Conservation (phyloP, 2,329 filamentous ascomycete species). For the Cordyceps cateniannulata region DNA sequence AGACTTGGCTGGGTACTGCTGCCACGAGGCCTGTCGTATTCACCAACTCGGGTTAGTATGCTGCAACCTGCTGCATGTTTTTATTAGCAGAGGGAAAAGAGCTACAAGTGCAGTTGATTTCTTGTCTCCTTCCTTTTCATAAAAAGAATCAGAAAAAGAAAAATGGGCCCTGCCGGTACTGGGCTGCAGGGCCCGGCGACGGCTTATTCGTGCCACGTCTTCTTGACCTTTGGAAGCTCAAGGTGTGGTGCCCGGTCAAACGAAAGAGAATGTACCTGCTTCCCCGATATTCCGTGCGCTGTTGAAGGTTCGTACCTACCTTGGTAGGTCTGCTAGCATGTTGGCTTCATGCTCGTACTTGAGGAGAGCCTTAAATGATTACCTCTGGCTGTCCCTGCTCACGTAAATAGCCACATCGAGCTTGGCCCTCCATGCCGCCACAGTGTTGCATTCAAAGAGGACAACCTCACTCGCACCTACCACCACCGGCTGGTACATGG, state of each 20-base stretch:
- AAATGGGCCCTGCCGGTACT: not conserved
- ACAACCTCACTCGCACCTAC: not conserved
- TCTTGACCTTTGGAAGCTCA: not conserved
- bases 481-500: not conserved
- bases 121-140: not conserved
- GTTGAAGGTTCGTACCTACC: no score
- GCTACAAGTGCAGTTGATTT: not conserved
- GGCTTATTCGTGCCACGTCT: not conserved
- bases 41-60: not conserved
- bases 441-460: conserved; percentile 6
- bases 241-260: not conserved
- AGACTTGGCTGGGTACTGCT: not conserved
- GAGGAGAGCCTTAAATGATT: not conserved
- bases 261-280: not conserved
- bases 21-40: not conserved
- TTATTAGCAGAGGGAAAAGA: not conserved
- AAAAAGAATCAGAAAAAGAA: not conserved
- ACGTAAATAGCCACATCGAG: no score
- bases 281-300: not conserved
- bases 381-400: not conserved
- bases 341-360: no score
- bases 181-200: not conserved
- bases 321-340: no score
- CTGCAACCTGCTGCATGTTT: conserved; percentile 2
- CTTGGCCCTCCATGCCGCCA: not conserved